Evolutionary conservation across 2,329 filamentous ascomycete species (phyloP), one percentile per base, ranked within the genome.

Genomic region (Conoideocrella luteorostrata): DNA sequence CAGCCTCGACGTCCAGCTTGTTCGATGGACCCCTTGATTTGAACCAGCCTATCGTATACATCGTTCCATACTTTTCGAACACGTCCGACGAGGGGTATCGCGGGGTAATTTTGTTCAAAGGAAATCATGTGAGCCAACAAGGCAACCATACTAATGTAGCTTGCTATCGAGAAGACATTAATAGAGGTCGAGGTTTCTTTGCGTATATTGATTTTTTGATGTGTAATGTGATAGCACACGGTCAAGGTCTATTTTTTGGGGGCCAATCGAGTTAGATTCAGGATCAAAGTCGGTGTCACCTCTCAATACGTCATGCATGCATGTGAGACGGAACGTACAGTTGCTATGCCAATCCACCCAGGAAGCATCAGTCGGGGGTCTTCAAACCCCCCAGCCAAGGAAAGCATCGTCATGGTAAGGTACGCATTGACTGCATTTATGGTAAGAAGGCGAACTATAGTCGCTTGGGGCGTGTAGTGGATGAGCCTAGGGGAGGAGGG

Each of bases 401-500:
- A 81, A 32, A 88, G 77, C 21, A 85, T 77, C 67, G 80, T 82
- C 41, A 83, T 84, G 20, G 84, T 88, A 39, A 86, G 70, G 63
- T 88, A 88, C 50, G 82, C 82, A 59, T 88, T 88, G 48, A 86
- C 72, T 44, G 79, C 80, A 60, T 83, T 86, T 49, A 85, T 84
- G 47, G 84, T 84, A 40, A 88, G 71, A 35, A 93, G 81, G 39
- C 87, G 86, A 46, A 93, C 82, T 48, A 90, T 78, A 37, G 88
- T 88, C 39, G 86, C 87, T 61, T 81, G 78, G 2, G 87, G 86
- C 12, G 86, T 88, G 66, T 91, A 93, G 62, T 89, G 84, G 53
- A 91, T 74, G 55, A 93, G 82, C 87, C 84, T 86, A 46, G 18
- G 32, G 18, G 15, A 9, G n/a, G 20, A 13, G 15, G 23, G 26